A percentile compares a stretch with the other conserved stretches of the same genome.
Conservation (phyloP, 106 monocot genomes). For the Acorus calamus region DNA sequence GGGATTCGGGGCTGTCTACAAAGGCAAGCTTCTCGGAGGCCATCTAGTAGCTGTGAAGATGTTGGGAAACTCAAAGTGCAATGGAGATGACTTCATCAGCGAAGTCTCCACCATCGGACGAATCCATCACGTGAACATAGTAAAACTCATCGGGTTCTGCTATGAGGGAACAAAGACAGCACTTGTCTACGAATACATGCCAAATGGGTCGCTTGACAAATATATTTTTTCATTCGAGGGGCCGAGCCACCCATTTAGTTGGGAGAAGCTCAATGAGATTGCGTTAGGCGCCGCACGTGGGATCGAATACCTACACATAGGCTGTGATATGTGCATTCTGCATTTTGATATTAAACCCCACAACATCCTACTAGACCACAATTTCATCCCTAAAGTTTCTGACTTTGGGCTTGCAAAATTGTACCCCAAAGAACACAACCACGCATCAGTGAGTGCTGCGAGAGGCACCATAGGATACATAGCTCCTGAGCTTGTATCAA, state of each 20-base stretch:
- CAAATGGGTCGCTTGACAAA: conserved; percentile 36
- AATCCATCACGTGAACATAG: conserved; percentile 42
- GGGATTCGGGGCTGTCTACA: conserved; percentile 39
- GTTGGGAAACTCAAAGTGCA: conserved; percentile 11
- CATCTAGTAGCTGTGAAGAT: conserved; percentile 31
- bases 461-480: conserved; percentile 36
- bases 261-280: conserved; percentile 15
- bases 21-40: conserved; percentile 18
- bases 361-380: conserved; percentile 31
- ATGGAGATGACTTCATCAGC: conserved; percentile 44
- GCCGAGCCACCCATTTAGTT: too few relatives aligned
- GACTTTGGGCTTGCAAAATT: conserved; percentile 38
- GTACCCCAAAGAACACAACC: conserved; percentile 21
- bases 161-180: conserved; percentile 32
- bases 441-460: conserved; percentile 12
- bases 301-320: conserved; percentile 36
- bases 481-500: conserved; percentile 37
- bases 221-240: conserved; percentile 4
- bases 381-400: conserved; percentile 23
- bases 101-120: conserved; percentile 49
- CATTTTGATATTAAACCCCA: conserved; percentile 55
- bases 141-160: conserved; percentile 37
- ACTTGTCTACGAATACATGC: conserved; percentile 40
- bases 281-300: conserved; percentile 30
- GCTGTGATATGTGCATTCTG: conserved; percentile 40